Percentiles rank a stretch among this genome's conserved stretches.
These are phyloP conservation scores for Lathyrus tuberosus DNA, from an alignment of 306 rosid genomes.

Conservation along the genomic window DNA sequence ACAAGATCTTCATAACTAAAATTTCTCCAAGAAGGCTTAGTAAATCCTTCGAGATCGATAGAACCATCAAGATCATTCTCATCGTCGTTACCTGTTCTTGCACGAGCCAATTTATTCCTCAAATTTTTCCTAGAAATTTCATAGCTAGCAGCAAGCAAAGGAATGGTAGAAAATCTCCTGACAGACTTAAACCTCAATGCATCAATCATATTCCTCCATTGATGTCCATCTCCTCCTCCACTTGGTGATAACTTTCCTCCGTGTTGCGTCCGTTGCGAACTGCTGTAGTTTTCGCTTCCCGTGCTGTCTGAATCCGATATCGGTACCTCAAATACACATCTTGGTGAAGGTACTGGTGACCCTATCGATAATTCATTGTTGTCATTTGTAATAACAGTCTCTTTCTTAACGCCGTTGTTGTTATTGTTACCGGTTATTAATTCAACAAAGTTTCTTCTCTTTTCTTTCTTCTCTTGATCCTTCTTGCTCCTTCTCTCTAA, in stretches of 20 bases:
- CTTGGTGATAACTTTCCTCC: not conserved
- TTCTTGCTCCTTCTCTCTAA: slow-evolving; percentile 10
- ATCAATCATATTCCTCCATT: slow-evolving; percentile 67
- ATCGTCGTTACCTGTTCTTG: slow-evolving; percentile 36
- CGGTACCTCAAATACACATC: slow-evolving; percentile 66
- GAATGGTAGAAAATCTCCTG: slow-evolving; percentile 57
- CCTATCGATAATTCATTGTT: slow-evolving; percentile 27
- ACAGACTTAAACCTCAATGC: slow-evolving; percentile 62
- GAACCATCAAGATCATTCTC: slow-evolving; percentile 29
- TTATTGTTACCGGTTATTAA: slow-evolving; percentile 11
- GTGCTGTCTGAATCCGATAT: slow-evolving; percentile 55
- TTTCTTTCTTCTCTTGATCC: slow-evolving; percentile 28
- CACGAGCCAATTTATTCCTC: slow-evolving; percentile 60
- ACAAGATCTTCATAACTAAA: slow-evolving; percentile 67
- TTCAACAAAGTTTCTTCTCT: slow-evolving; percentile 29
- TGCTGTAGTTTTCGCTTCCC: slow-evolving; percentile 34
- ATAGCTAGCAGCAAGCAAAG: slow-evolving; percentile 52
- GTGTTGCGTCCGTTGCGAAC: not conserved
- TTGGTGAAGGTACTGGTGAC: slow-evolving; percentile 63
- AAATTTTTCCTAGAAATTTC: slow-evolving; percentile 55
- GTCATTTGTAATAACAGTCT: not conserved
- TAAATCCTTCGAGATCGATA: slow-evolving; percentile 42
- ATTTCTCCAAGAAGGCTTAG: slow-evolving; percentile 85
- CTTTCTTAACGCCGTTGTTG: slow-evolving; percentile 4
- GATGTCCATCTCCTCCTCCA: slow-evolving; percentile 35